A percentile compares a stretch with the other conserved stretches of the same genome.
Evolutionary conservation across 257 asterid species (phyloP).

Genomic region (Penstemon davidsonii): DNA sequence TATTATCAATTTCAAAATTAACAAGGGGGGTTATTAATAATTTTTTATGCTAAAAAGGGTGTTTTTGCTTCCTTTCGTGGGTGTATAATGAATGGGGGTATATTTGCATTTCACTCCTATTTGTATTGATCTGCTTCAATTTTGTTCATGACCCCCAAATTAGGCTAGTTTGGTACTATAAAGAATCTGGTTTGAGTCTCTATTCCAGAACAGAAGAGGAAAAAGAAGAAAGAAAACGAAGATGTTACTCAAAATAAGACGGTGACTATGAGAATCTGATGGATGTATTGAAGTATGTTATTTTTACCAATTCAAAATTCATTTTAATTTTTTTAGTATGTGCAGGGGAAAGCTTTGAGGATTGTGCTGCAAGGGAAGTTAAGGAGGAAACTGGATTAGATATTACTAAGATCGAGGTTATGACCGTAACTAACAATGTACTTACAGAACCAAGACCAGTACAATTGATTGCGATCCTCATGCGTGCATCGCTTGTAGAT

Average conservation of each 20-base stretch:
- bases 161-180: too few relatives aligned
- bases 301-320: neutral
- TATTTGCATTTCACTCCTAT: too few relatives aligned
- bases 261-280: neutral
- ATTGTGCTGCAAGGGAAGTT: conserved; percentile 65
- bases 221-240: too few relatives aligned
- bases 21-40: too few relatives aligned
- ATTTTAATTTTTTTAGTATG: neutral
- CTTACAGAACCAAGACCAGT: conserved; percentile 39
- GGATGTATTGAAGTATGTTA: neutral
- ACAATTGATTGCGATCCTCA: conserved; percentile 51
- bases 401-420: conserved; percentile 33
- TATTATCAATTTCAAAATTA: too few relatives aligned
- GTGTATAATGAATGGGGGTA: too few relatives aligned
- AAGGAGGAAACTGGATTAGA: conserved; percentile 76
- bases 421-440: conserved; percentile 53
- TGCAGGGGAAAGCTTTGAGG: conserved; percentile 62
- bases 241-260: too few relatives aligned
- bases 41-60: too few relatives aligned
- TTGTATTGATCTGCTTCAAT: too few relatives aligned
- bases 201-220: too few relatives aligned
- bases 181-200: neutral
- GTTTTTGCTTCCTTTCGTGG: too few relatives aligned
- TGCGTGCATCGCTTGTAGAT: conserved; percentile 50
- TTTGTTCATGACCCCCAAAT: too few relatives aligned